Conservation (phyloP, 1,139 yeast genomes). For the Eremothecium sinecaudum region DNA sequence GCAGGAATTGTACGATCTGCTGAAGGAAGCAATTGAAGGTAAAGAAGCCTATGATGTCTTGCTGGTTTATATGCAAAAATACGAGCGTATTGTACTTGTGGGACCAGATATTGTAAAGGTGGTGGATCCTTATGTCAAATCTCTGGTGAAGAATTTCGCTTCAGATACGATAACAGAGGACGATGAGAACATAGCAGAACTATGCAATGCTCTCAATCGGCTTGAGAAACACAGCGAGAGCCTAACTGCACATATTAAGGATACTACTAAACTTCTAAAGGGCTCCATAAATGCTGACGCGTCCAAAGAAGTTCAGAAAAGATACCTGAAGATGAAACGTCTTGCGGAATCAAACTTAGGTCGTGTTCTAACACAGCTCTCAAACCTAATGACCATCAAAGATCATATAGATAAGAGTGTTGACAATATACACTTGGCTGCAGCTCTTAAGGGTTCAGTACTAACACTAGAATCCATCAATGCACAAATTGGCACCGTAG, state of each 20-base stretch:
- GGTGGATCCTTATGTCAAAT: constrained; percentile 9
- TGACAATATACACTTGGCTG: constrained; percentile 35
- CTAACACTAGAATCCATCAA: constrained; percentile 27
- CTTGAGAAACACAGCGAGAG: constrained; percentile 4
- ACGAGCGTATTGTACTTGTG: constrained; percentile 14
- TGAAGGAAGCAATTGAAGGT: constrained; percentile 8
- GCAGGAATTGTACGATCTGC: constrained; percentile 14
- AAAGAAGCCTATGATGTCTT: constrained; percentile 14
- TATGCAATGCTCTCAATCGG: constrained; percentile 2
- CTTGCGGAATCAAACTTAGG: constrained; percentile 31
- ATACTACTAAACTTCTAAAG: constrained; percentile 6
- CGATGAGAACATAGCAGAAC: constrained; percentile 25
- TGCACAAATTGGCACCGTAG: constrained; percentile 31
- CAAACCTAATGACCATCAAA: constrained; percentile 35
- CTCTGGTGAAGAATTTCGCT: constrained; percentile 7
- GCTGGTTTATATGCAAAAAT: constrained; percentile 16
- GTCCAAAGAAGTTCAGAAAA: constrained; percentile 14
- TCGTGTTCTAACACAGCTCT: constrained; percentile 30
- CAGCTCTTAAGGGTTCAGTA: constrained; percentile 35
- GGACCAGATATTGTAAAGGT: constrained; percentile 18
- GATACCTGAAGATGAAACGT: constrained; percentile 27
- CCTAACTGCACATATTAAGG: constrained; percentile 1
- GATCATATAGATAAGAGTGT: constrained; percentile 42
- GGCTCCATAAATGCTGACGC: constrained; percentile 8
- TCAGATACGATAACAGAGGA: constrained; percentile 24